phyloP scores from a whole-genome alignment of 192 early-diverging fungal species.

The Podila epigama region DNA sequence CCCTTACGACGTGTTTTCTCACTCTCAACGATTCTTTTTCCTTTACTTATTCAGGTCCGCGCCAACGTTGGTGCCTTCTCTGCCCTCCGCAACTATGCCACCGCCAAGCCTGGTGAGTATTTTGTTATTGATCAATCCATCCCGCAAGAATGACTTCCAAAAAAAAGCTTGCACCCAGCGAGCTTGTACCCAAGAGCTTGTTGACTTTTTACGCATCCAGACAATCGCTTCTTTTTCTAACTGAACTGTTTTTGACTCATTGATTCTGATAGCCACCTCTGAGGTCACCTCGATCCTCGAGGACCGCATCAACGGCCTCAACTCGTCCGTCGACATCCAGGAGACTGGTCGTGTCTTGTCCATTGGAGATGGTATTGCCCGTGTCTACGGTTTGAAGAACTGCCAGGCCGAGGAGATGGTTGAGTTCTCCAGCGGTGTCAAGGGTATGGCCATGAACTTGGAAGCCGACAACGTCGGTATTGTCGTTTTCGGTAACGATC shows the following conservation, averaged over 20 bases:
- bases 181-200: too few relatives aligned
- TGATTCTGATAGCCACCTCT: conserved; percentile 80
- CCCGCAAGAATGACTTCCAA: too few relatives aligned
- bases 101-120: conserved; percentile 44
- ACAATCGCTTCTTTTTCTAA: too few relatives aligned
- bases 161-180: too few relatives aligned
- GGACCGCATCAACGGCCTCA: conserved; percentile 92
- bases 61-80: conserved; percentile 28
- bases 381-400: conserved; percentile 99
- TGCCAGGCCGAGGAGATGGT: conserved; percentile 99
- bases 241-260: too few relatives aligned
- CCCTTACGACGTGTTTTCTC: not conserved
- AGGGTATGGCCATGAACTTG: conserved; percentile 99
- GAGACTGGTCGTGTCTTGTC: conserved; percentile 99
- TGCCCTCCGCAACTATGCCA: conserved; percentile 31
- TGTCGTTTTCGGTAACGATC: conserved; percentile 99
- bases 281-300: conserved; percentile 99
- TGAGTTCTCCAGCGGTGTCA: conserved; percentile 99
- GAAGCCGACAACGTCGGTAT: conserved; percentile 99
- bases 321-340: conserved; percentile 86
- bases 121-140: too few relatives aligned
- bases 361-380: conserved; percentile 99
- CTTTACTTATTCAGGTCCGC: conserved; percentile 14
- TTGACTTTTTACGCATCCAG: too few relatives aligned
- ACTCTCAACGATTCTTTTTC: not conserved